Evolutionary conservation across 208 protist genomes (phyloP).

Genomic region (Wallacemonas sp.): DNA sequence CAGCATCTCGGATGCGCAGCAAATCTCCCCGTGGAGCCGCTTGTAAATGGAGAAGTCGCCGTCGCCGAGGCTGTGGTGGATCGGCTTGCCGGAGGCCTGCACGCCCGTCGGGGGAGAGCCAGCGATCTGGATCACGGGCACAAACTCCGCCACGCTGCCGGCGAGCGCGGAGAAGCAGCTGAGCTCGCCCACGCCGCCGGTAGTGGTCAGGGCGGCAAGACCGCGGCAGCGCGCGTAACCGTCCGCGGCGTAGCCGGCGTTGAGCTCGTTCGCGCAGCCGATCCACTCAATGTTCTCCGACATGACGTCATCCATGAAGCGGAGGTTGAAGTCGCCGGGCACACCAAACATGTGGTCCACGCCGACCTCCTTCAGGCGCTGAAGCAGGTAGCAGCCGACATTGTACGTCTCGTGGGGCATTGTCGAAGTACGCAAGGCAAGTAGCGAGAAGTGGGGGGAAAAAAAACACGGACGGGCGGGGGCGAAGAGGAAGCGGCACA

Average conservation of each 20-base stretch:
- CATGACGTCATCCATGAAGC: conserved; percentile 67
- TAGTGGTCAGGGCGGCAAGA: conserved; percentile 43
- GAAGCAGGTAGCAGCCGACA: conserved; percentile 56
- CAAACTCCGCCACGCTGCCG: conserved; percentile 36
- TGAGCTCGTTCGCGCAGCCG: conserved; percentile 61
- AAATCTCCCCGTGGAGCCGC: conserved; percentile 37
- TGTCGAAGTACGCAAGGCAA: no score
- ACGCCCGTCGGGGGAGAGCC: conserved; percentile 30
- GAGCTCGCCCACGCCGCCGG: conserved; percentile 58
- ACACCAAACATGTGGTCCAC: conserved; percentile 60
- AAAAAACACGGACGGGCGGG: no score
- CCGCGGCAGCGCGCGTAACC: conserved; percentile 48
- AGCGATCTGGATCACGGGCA: conserved; percentile 58
- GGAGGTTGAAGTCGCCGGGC: conserved; percentile 67
- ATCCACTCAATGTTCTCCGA: conserved; percentile 54
- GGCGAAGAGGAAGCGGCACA: no score
- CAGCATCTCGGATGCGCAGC: conserved; percentile 40
- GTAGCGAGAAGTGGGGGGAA: not conserved
- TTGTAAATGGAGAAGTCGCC: conserved; percentile 48
- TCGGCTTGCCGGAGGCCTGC: conserved; percentile 28
- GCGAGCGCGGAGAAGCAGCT: conserved; percentile 46
- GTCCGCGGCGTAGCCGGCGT: conserved; percentile 59
- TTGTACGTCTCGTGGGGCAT: conserved; percentile 62
- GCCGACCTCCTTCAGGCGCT: conserved; percentile 47
- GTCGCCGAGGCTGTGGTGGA: conserved; percentile 62